Evolutionary conservation across 1,284 basidiomycete species (phyloP), one percentile per base, ranked within the genome.

Genomic region (Ustilago sp.): DNA sequence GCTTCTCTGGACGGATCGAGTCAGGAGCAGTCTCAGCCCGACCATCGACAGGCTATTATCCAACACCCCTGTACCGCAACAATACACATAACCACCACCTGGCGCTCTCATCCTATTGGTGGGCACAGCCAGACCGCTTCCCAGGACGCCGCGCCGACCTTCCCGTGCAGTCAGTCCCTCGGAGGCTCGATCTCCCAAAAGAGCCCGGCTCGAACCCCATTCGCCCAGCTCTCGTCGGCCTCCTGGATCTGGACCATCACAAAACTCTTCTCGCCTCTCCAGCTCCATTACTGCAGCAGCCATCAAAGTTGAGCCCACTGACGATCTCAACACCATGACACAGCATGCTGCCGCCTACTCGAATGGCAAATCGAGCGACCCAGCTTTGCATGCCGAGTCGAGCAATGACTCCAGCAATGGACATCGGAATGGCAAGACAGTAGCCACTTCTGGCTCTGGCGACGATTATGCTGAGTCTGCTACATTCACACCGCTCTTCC

Each of bases 71-170:
- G 17, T 6, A 19, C 19, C 13, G 43, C 43, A 45, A 19, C n/a
- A 7, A 45, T 19, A 45, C n/a, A n/a, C n/a, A 9, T 19, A 28
- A 19, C 43, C 8, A 50, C 28, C 48, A 15, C 57, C 15, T 19
- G 9, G 13, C 19, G 23, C 8, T 38, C 13, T 15, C 32, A 52
- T 64, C 58, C 50, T 59, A 38, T 64, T 59, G 70, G 70, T 65
- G 50, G 59, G 54, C 50, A 58, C 45, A 66, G 70, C 70, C 70
- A 73, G 61, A 15, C 38, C 60, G 36, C 52, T 48, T 48, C 54
- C 43, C 70, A 73, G 70, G 50, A 73, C 70, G 70, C 70, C 65
- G 65, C 70, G 65, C 58, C 61, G 53, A 68, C 61, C 53, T 13
- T 28, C 50, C 8, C 64, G 43, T 41, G 50, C 64, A 8, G 39